A percentile compares a stretch with the other conserved stretches of the same genome.
These are phyloP conservation scores for Handroanthus guayacan DNA, from an alignment of 257 asterid species.

Conservation along the genomic window DNA sequence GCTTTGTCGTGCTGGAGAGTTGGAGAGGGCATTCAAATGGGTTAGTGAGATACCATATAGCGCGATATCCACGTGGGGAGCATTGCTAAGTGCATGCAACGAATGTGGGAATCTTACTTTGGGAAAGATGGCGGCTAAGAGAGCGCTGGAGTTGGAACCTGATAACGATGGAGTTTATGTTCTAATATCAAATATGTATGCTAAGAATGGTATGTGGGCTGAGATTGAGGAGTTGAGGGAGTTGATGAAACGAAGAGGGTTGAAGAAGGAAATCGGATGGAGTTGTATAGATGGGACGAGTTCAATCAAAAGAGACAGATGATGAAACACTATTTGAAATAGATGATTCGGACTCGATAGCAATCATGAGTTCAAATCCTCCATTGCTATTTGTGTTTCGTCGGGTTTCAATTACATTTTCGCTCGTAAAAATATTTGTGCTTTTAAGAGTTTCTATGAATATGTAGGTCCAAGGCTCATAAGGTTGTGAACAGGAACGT, in stretches of 20 bases:
- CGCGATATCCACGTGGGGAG: slow-evolving; percentile 77
- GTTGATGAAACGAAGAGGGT: slow-evolving; percentile 59
- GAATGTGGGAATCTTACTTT: slow-evolving; percentile 73
- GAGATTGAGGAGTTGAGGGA: slow-evolving; percentile 76
- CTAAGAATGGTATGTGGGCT: slow-evolving; percentile 76
- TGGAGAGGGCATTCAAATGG: slow-evolving; percentile 68
- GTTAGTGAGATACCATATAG: slow-evolving; percentile 50
- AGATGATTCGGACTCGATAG: too few species aligned
- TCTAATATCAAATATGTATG: slow-evolving; percentile 80
- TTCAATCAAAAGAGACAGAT: slow-evolving; percentile 19
- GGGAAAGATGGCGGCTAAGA: slow-evolving; percentile 76
- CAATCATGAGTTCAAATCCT: too few species aligned
- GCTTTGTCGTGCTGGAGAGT: slow-evolving; percentile 85
- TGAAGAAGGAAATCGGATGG: slow-evolving; percentile 78
- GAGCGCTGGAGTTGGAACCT: slow-evolving; percentile 81
- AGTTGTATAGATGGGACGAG: slow-evolving; percentile 53
- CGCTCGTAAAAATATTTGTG: too few species aligned
- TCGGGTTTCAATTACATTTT: too few species aligned
- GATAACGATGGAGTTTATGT: slow-evolving; percentile 69
- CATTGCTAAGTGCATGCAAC: slow-evolving; percentile 77
- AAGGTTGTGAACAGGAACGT: too few species aligned
- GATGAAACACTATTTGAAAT: too few species aligned
- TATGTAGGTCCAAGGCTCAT: too few species aligned
- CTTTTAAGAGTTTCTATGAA: too few species aligned
- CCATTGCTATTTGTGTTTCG: too few species aligned